These are phyloP conservation scores for Nakaseomyces bracarensis DNA, from an alignment of 1,139 yeast genomes.

Conservation along the genomic window DNA sequence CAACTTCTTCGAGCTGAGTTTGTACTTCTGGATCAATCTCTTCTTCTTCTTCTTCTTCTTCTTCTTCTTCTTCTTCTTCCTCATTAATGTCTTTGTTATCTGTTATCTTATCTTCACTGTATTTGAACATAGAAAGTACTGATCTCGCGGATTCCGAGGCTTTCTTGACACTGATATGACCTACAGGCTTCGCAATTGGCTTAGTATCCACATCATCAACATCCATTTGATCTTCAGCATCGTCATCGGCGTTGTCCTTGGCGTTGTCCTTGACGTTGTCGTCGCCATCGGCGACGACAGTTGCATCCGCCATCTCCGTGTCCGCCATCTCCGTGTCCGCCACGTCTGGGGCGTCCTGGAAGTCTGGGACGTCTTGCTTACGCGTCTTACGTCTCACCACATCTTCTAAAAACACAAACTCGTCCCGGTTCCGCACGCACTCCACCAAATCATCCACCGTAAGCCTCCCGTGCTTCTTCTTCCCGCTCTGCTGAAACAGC, in stretches of 20 bases:
- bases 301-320: too few relatives aligned
- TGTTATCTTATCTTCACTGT: slow-evolving; percentile 8
- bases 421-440: slow-evolving; percentile 60
- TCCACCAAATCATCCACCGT: slow-evolving; percentile 64
- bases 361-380: neutral
- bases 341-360: slow-evolving; percentile 11
- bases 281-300: too few relatives aligned
- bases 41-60: slow-evolving; percentile 21
- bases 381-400: slow-evolving; percentile 47
- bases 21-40: slow-evolving; percentile 15
- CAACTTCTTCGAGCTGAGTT: slow-evolving; percentile 14
- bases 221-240: slow-evolving; percentile 7
- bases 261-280: too few relatives aligned
- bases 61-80: slow-evolving; percentile 14
- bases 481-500: slow-evolving; percentile 35
- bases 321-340: too few relatives aligned
- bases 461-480: slow-evolving; percentile 17
- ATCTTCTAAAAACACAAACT: slow-evolving; percentile 57
- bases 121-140: slow-evolving; percentile 5
- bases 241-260: neutral
- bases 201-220: slow-evolving; percentile 9
- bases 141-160: neutral
- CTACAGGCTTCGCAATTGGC: neutral
- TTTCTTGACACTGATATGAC: neutral
- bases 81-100: neutral